Conservation (phyloP, 345 rosid genomes). For the Salix viminalis region DNA sequence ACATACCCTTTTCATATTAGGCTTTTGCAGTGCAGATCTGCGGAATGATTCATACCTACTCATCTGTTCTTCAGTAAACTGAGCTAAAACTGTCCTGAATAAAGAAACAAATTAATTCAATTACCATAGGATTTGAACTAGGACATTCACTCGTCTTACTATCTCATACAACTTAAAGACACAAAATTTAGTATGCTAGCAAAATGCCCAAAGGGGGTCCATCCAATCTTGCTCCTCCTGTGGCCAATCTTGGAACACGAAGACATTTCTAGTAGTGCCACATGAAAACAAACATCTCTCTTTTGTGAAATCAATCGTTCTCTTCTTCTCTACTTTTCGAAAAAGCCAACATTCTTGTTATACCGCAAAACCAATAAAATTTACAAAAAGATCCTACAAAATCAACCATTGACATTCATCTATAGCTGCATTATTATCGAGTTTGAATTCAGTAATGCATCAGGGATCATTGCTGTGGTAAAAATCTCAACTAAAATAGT, state of each 20-base stretch:
- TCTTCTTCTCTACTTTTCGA: background rate
- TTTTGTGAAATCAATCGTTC: background rate
- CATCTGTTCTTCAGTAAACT: constrained; percentile 80
- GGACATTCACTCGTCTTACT: background rate
- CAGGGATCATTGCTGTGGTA: background rate
- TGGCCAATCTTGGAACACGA: background rate
- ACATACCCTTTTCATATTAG: constrained; percentile 84
- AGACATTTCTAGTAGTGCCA: background rate
- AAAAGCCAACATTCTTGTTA: background rate
- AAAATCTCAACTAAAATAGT: background rate
- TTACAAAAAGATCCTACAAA: background rate
- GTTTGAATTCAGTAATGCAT: background rate
- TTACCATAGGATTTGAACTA: background rate
- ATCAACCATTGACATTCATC: background rate
- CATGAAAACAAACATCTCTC: background rate
- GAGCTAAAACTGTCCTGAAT: constrained; percentile 67
- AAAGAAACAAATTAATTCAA: background rate
- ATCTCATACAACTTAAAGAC: background rate
- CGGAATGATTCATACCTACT: constrained; percentile 87
- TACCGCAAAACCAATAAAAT: background rate
- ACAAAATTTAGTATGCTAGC: background rate
- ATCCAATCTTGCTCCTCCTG: background rate
- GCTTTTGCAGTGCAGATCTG: constrained; percentile 90
- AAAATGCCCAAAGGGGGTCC: too few relatives aligned
- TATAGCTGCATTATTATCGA: background rate